These are phyloP conservation scores for Lachnellula arida DNA, from an alignment of 2,329 filamentous ascomycete species.

Conservation along the genomic window DNA sequence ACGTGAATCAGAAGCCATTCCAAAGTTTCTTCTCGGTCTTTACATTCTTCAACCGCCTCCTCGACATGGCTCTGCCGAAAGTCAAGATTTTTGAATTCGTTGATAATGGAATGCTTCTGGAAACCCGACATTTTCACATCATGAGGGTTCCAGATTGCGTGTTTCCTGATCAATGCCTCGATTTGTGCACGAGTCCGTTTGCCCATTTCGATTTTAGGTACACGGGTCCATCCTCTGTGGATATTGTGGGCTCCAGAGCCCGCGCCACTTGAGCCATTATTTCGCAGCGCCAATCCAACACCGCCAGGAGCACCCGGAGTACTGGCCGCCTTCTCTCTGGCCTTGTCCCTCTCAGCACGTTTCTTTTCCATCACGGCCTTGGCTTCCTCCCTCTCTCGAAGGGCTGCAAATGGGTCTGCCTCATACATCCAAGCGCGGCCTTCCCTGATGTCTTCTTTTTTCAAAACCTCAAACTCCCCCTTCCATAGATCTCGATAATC, in stretches of 20 bases:
- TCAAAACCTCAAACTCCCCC: slow-evolving; percentile 74
- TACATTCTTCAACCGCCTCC: slow-evolving; percentile 82
- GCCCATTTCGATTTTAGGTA: slow-evolving; percentile 91
- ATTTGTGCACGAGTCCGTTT: slow-evolving; percentile 72
- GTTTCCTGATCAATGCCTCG: slow-evolving; percentile 71
- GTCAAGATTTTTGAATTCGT: slow-evolving; percentile 71
- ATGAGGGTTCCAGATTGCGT: slow-evolving; percentile 85
- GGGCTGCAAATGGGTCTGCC: slow-evolving; percentile 83
- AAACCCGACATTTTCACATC: slow-evolving; percentile 57
- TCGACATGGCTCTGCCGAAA: slow-evolving; percentile 88
- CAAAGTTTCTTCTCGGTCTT: slow-evolving; percentile 84
- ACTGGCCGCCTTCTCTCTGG: slow-evolving; percentile 62
- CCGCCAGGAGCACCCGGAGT: slow-evolving; percentile 52
- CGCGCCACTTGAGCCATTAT: slow-evolving; percentile 35
- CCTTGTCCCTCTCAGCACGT: slow-evolving; percentile 63
- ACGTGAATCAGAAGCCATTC: slow-evolving; percentile 98
- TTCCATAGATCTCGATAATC: slow-evolving; percentile 90
- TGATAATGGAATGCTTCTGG: slow-evolving; percentile 57
- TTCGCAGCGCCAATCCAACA: slow-evolving; percentile 45
- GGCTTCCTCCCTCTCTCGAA: slow-evolving; percentile 74
- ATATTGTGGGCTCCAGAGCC: slow-evolving; percentile 33
- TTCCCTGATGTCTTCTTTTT: slow-evolving; percentile 72
- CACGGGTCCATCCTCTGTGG: slow-evolving; percentile 73
- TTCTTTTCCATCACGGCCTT: slow-evolving; percentile 75
- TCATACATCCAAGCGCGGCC: slow-evolving; percentile 90